Evolutionary conservation across 2,329 filamentous ascomycete species (phyloP).

Genomic region (Fusarium bactridioides): DNA sequence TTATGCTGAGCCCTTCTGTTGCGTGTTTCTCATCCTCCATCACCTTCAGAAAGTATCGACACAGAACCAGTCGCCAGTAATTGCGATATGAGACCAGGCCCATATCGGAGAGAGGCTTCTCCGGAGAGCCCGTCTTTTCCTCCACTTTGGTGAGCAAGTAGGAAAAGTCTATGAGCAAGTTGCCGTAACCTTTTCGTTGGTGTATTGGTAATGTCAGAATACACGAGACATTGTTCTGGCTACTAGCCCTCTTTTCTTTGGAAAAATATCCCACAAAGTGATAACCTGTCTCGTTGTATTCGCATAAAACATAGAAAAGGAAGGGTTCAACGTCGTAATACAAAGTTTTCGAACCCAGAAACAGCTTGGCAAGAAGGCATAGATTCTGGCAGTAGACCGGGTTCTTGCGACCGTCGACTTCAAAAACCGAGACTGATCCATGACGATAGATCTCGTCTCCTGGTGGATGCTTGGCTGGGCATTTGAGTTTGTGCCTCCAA

Average conservation of each 20-base stretch:
- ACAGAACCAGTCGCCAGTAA: constrained; percentile 93
- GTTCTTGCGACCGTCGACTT: constrained; percentile 96
- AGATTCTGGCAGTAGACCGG: constrained; percentile 99
- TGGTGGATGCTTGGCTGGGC: constrained; percentile 93
- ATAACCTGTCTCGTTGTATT: constrained; percentile 89
- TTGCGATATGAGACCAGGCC: constrained; percentile 96
- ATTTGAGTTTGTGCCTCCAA: constrained; percentile 97
- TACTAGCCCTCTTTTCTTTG: constrained; percentile 95
- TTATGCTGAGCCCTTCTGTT: constrained; percentile 65
- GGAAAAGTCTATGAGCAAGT: constrained; percentile 96
- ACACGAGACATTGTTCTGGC: constrained; percentile 96
- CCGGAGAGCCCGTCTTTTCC: constrained; percentile 91
- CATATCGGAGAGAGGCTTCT: constrained; percentile 98
- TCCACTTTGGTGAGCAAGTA: constrained; percentile 95
- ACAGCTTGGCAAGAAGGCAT: constrained; percentile 93
- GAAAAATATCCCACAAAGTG: constrained; percentile 99
- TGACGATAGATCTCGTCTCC: constrained; percentile 98
- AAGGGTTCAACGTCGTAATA: constrained; percentile 99
- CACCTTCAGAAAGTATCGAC: constrained; percentile 76
- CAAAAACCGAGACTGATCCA: constrained; percentile 90
- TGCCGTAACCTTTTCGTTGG: constrained; percentile 95
- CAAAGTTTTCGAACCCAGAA: constrained; percentile 96
- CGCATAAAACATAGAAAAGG: constrained; percentile 95
- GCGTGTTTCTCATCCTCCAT: constrained; percentile 43
- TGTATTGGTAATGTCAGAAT: constrained; percentile 96